Percentiles rank a stretch among this genome's conserved stretches.
These are phyloP conservation scores for Termitomyces sp. DNA, from an alignment of 768 basidiomycete species.

Conservation along the genomic window DNA sequence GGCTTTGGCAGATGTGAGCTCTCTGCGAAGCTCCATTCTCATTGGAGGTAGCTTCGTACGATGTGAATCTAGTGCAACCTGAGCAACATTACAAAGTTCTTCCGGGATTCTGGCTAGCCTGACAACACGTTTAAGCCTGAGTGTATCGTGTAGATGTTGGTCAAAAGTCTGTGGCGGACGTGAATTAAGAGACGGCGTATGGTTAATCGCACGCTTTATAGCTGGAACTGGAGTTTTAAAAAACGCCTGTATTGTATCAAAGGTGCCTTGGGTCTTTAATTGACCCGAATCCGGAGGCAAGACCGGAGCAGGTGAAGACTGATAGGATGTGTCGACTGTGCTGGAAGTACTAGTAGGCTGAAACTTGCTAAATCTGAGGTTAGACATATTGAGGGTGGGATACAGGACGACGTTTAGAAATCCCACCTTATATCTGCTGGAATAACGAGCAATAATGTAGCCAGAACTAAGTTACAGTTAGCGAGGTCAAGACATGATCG, in stretches of 20 bases:
- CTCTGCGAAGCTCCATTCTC: background rate
- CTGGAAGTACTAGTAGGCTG: background rate
- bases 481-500: too few relatives aligned
- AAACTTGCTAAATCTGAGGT: background rate
- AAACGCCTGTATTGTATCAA: background rate
- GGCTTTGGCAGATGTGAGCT: background rate
- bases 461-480: too few relatives aligned
- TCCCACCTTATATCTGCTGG: background rate
- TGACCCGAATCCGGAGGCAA: background rate
- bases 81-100: background rate
- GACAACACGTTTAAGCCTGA: conserved; percentile 4
- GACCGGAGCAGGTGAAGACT: background rate
- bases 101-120: background rate
- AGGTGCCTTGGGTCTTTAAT: background rate
- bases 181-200: background rate
- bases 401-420: background rate
- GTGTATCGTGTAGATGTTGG: background rate
- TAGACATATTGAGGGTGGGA: background rate
- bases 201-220: background rate
- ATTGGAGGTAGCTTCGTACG: background rate
- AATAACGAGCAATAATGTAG: background rate
- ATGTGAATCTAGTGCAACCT: background rate
- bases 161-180: conserved; percentile 4
- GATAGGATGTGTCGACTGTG: background rate
- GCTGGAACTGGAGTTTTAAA: background rate